Conservation (phyloP, 176 grass and related monocot species). For the Phyllostachys edulis region DNA sequence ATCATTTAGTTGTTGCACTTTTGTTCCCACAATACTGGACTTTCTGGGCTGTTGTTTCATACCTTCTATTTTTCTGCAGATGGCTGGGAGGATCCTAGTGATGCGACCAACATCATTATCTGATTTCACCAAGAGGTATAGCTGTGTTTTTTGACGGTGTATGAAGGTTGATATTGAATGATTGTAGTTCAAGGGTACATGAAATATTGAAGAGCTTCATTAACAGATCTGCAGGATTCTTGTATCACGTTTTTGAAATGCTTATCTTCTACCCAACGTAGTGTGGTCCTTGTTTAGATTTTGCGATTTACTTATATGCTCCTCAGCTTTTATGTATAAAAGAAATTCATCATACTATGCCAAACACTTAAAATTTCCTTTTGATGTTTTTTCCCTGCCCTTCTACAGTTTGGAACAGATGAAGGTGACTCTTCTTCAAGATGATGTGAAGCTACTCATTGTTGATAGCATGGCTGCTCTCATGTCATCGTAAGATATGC, state of each 20-base stretch:
- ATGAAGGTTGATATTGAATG: background rate
- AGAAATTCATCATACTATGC: background rate
- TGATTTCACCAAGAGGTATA: constrained; percentile 85
- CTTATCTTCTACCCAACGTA: background rate
- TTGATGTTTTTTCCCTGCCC: background rate
- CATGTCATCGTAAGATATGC: constrained; percentile 47
- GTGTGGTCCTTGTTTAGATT: constrained; percentile 1
- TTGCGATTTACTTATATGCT: background rate
- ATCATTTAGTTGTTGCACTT: constrained; percentile 11
- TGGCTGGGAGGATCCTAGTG: constrained; percentile 94
- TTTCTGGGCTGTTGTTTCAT: constrained; percentile 22
- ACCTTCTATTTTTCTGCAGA: constrained; percentile 48
- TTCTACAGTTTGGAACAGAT: constrained; percentile 85
- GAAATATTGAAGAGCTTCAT: background rate
- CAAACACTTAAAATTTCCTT: background rate
- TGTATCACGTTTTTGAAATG: background rate
- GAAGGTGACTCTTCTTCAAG: constrained; percentile 74
- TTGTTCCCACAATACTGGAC: background rate
- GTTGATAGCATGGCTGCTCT: constrained; percentile 96
- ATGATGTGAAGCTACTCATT: constrained; percentile 94
- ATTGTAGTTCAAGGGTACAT: background rate
- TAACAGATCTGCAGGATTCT: background rate
- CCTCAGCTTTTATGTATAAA: background rate
- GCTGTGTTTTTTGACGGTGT: constrained; percentile 1
- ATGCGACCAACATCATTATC: constrained; percentile 65